Conservation (phyloP, 805 yeast species). For the Candida broadrunensis region DNA sequence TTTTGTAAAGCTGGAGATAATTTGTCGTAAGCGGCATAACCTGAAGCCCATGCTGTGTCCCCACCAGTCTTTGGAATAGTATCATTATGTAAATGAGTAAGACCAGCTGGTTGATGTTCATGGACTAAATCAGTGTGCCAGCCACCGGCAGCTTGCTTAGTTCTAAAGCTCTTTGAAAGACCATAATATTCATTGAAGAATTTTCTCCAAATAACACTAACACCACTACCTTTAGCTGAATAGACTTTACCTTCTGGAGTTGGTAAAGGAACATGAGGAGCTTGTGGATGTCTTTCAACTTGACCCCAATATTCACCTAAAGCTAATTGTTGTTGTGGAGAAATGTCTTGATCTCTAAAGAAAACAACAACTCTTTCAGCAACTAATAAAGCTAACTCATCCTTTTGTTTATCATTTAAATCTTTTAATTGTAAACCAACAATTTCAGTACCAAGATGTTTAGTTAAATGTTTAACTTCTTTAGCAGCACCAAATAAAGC, state of each 20-base stretch:
- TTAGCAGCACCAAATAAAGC: constrained; percentile 26
- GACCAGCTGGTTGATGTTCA: constrained; percentile 35
- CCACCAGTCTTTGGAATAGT: constrained; percentile 49
- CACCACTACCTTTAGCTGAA: constrained; percentile 18
- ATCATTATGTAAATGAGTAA: constrained; percentile 36
- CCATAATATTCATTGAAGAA: constrained; percentile 21
- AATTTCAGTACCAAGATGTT: constrained; percentile 27
- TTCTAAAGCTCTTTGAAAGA: constrained; percentile 25
- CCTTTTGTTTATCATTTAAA: constrained; percentile 22
- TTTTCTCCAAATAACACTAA: constrained; percentile 42
- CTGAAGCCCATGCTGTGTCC: constrained; percentile 56
- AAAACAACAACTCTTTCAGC: constrained; percentile 30
- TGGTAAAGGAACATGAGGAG: constrained; percentile 12
- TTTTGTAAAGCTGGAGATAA: constrained; percentile 48
- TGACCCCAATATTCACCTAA: constrained; percentile 28
- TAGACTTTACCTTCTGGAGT: neutral
- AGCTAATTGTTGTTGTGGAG: constrained; percentile 28
- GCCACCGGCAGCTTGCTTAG: constrained; percentile 11
- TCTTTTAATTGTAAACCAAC: constrained; percentile 27
- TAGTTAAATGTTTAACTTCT: constrained; percentile 23
- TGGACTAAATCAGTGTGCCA: constrained; percentile 40
- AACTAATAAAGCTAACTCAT: constrained; percentile 27
- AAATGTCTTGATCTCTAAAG: constrained; percentile 28
- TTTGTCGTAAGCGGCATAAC: constrained; percentile 58
- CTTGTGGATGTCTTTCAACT: constrained; percentile 29